These are phyloP conservation scores for Cryptococcus jaspeensis DNA, from an alignment of 1,284 basidiomycete species.

Conservation along the genomic window DNA sequence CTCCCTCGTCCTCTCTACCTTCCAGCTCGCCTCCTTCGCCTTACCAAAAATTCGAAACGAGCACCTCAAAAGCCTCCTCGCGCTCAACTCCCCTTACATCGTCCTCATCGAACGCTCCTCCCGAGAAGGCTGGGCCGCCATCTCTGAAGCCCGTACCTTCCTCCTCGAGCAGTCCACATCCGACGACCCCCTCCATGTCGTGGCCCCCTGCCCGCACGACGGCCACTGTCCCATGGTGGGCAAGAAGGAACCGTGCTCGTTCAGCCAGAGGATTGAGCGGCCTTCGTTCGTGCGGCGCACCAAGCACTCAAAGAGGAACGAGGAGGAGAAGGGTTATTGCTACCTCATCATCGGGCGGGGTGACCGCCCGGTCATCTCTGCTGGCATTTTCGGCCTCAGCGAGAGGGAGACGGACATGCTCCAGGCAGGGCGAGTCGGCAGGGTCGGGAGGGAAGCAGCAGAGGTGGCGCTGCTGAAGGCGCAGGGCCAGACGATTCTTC, in stretches of 20 bases:
- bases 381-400: background rate
- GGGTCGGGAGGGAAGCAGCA: constrained; percentile 37
- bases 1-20: constrained; percentile 78
- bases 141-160: constrained; percentile 78
- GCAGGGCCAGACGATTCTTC: constrained; percentile 28
- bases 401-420: background rate
- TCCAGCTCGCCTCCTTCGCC: constrained; percentile 72
- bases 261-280: constrained; percentile 80
- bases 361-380: constrained; percentile 55
- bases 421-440: constrained; percentile 28
- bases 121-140: constrained; percentile 70
- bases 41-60: constrained; percentile 48
- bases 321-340: constrained; percentile 83
- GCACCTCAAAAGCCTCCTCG: constrained; percentile 25
- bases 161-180: constrained; percentile 57
- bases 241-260: constrained; percentile 65
- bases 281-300: constrained; percentile 81
- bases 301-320: constrained; percentile 76
- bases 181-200: constrained; percentile 32
- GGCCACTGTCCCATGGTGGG: constrained; percentile 70
- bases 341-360: constrained; percentile 89
- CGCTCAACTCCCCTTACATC: constrained; percentile 51
- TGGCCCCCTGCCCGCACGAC: constrained; percentile 84
- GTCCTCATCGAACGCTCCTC: constrained; percentile 85
- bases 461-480: constrained; percentile 22